Evolutionary conservation across 139 green algal genomes (phyloP), one percentile per base, ranked within the genome.

Genomic region (Auxenochlorella pyrenoidosa): DNA sequence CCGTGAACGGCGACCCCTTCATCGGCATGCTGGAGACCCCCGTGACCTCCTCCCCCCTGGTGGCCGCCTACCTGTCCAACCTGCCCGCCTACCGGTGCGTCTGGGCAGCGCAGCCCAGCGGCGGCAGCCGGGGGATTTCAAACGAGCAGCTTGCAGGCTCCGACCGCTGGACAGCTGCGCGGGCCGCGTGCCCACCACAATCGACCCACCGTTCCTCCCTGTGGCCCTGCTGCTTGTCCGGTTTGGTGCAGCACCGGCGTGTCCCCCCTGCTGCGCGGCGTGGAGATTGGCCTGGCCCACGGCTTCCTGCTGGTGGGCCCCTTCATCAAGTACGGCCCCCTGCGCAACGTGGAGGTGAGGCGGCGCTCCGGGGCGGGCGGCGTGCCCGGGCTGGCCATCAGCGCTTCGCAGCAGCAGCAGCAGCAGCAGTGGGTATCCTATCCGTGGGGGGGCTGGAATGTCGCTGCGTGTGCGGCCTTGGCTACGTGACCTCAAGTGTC

Each of bases 271-370:
- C 92, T 99, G 75, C 95, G 98, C 75, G 98, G 98, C 78, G 97
- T 99, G 22, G 98, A 99, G 94, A 96, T 99, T 79, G 98, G 98
- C 82, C 94, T 99, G 26, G 96, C 96, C 1, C 98, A 99, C 93
- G 98, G 98, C 87, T 98, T 98, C 90, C 89, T 99, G 36, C 87
- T 99, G 40, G 92, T 94, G 70, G 97, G 97, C 76, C 97, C 97
- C 84, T 99, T 99, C 96, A 98, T 99, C 95, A 98, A 98, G 96
- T 93, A 97, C 44, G 96, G 96, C 54, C 96, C 96, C 34, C 94
- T 98, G 38, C 93, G 96, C 84, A 94, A 95, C 86, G 90, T 97
- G n/a, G 95, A 94, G n/a, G 66, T 73, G 66, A 63, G 54, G 12
- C n/a, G n/a, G n/a, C n/a, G n/a, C n/a, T n/a, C n/a, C 47, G 47